A percentile compares a stretch with the other conserved stretches of the same genome.
Conservation (phyloP, 1,139 yeast species). For the Diutina rugosa region DNA sequence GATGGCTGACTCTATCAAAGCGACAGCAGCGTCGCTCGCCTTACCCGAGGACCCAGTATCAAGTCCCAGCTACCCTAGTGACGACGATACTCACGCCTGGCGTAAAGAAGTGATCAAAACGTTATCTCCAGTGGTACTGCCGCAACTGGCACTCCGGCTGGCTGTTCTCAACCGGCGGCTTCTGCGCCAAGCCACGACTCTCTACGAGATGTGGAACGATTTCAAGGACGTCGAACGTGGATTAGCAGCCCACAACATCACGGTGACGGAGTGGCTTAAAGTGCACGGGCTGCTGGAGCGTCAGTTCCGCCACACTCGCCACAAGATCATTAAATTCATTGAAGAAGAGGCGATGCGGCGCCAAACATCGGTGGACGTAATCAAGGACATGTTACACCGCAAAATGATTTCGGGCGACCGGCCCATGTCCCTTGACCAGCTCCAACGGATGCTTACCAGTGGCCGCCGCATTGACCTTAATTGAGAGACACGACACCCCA, state of each 20-base stretch:
- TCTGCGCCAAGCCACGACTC: conserved; percentile 19
- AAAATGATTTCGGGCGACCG: conserved; percentile 11
- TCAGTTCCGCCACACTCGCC: conserved; percentile 22
- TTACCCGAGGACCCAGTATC: not conserved
- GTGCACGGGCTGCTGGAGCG: conserved; percentile 23
- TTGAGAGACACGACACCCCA: not conserved
- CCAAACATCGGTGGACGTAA: conserved; percentile 12
- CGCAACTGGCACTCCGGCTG: not conserved
- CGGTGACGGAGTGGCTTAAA: conserved; percentile 23
- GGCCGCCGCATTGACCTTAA: conserved; percentile 19
- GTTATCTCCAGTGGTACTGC: not conserved
- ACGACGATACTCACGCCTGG: not conserved
- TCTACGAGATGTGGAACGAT: conserved; percentile 29
- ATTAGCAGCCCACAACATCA: conserved; percentile 15
- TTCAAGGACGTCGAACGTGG: conserved; percentile 19
- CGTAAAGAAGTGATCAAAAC: not conserved
- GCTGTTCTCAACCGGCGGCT: not conserved
- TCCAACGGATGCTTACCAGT: conserved; percentile 24
- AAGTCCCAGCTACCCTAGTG: not conserved
- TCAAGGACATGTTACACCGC: conserved; percentile 18
- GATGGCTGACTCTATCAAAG: not conserved
- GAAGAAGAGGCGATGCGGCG: conserved; percentile 20
- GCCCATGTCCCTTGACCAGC: conserved; percentile 28
- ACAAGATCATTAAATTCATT: conserved; percentile 20
- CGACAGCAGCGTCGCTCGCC: not conserved